These are phyloP conservation scores for Rhodosporidiobolus sp. DNA, from an alignment of 768 basidiomycete genomes.

Conservation along the genomic window DNA sequence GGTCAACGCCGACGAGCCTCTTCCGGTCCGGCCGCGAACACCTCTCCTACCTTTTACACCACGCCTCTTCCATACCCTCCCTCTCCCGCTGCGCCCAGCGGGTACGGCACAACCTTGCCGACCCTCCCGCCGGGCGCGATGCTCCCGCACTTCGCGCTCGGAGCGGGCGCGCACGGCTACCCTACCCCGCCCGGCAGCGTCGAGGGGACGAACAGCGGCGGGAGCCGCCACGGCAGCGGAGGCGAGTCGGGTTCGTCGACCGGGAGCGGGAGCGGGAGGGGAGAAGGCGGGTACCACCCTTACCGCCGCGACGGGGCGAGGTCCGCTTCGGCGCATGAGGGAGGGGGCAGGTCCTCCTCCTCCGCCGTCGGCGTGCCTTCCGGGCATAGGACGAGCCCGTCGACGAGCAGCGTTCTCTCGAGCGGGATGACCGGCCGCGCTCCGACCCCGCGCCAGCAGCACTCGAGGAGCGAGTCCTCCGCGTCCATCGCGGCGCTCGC, in stretches of 20 bases:
- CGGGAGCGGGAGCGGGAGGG: background rate
- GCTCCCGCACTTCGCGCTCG: slow-evolving; percentile 24
- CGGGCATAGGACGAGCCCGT: slow-evolving; percentile 2
- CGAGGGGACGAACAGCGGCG: slow-evolving; percentile 5
- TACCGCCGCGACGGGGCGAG: slow-evolving; percentile 20
- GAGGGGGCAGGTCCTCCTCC: slow-evolving; percentile 1
- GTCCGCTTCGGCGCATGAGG: background rate
- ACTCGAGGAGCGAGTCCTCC: background rate
- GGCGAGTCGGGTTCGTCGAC: slow-evolving; percentile 23
- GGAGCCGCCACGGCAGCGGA: too few species aligned
- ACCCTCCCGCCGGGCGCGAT: slow-evolving; percentile 30
- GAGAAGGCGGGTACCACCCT: slow-evolving; percentile 31
- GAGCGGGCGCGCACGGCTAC: slow-evolving; percentile 29
- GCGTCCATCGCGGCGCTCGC: background rate
- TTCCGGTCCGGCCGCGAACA: slow-evolving; percentile 18
- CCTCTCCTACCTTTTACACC: slow-evolving; percentile 17
- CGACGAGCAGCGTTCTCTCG: slow-evolving; percentile 14
- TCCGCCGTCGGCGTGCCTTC: too few species aligned
- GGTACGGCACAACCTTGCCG: background rate
- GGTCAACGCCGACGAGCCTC: slow-evolving; percentile 26
- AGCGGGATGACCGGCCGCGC: background rate
- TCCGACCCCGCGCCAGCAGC: background rate
- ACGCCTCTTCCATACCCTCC: slow-evolving; percentile 12
- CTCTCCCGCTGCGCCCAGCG: slow-evolving; percentile 1
- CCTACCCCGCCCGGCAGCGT: slow-evolving; percentile 31